Conservation (phyloP, 1,139 yeast genomes). For the Magnusiomyces suaveolens region DNA sequence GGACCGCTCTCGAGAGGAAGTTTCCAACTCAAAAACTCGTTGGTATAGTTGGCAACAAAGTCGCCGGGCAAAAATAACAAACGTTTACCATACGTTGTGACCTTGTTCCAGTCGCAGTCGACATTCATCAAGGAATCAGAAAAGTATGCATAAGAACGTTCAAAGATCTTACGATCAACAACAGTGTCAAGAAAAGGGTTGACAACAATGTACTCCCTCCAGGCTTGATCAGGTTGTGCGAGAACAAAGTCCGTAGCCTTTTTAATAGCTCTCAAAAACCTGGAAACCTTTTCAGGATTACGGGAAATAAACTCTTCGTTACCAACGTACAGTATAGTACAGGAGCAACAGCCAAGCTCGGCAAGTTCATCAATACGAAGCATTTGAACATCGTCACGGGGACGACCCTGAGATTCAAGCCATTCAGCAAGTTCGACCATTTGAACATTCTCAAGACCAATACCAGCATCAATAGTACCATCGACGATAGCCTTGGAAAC, state of each 20-base stretch:
- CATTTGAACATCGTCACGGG: conserved; percentile 44
- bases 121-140: conserved; percentile 46
- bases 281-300: conserved; percentile 41
- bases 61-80: conserved; percentile 44
- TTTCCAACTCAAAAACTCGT: conserved; percentile 43
- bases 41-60: conserved; percentile 43
- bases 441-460: conserved; percentile 47
- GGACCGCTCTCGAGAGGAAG: conserved; percentile 39
- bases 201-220: conserved; percentile 40
- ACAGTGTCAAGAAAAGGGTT: conserved; percentile 41
- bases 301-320: conserved; percentile 43
- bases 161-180: conserved; percentile 41
- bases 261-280: conserved; percentile 42
- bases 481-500: conserved; percentile 36
- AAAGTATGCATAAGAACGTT: conserved; percentile 48
- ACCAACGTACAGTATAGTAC: conserved; percentile 46
- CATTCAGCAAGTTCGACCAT: conserved; percentile 50
- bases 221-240: conserved; percentile 38
- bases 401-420: conserved; percentile 39
- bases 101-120: conserved; percentile 49
- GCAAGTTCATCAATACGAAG: conserved; percentile 49
- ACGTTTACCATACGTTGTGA: conserved; percentile 47
- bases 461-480: conserved; percentile 49
- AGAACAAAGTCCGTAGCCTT: conserved; percentile 43
- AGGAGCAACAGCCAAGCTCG: conserved; percentile 51